Percentiles rank a stretch among this genome's conserved stretches.
These are phyloP conservation scores for Quillaja saponaria DNA, from an alignment of 306 rosid species.

Conservation along the genomic window DNA sequence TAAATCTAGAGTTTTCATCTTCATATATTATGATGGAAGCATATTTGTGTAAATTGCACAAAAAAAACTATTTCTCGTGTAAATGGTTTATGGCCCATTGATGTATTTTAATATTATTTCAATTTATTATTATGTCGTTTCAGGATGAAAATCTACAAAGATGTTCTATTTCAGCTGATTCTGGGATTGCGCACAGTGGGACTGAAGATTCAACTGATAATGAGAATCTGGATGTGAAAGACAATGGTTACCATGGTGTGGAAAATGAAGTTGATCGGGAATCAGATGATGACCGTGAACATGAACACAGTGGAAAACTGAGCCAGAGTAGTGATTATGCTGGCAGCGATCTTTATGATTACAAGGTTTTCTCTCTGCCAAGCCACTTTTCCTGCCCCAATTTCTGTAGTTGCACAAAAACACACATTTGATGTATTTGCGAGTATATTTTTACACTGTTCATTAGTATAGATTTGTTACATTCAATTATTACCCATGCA, in stretches of 20 bases:
- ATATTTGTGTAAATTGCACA: too few species aligned
- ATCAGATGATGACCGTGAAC: slow-evolving; percentile 85
- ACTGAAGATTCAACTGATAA: slow-evolving; percentile 89
- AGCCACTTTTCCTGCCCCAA: slow-evolving; percentile 5
- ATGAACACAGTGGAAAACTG: slow-evolving; percentile 87
- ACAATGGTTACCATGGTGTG: slow-evolving; percentile 88
- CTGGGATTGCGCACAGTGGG: slow-evolving; percentile 85
- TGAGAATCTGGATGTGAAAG: slow-evolving; percentile 75
- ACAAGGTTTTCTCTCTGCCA: slow-evolving; percentile 61
- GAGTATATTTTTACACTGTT: background rate
- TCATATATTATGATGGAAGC: too few species aligned
- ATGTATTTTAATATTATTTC: too few species aligned
- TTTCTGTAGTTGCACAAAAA: background rate
- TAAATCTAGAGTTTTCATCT: too few species aligned
- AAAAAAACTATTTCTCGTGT: too few species aligned
- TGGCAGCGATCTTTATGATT: slow-evolving; percentile 96
- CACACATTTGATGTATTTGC: too few species aligned
- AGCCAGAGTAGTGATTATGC: slow-evolving; percentile 99
- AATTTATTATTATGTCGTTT: slow-evolving; percentile 20
- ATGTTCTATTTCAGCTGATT: slow-evolving; percentile 96
- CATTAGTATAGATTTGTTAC: background rate
- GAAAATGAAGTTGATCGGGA: slow-evolving; percentile 95
- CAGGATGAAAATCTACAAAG: slow-evolving; percentile 94
- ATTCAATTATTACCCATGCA: slow-evolving; percentile 28
- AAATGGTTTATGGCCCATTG: too few species aligned